These are phyloP conservation scores for Xylaria intraflava DNA, from an alignment of 495 filamentous ascomycete species.

Conservation along the genomic window DNA sequence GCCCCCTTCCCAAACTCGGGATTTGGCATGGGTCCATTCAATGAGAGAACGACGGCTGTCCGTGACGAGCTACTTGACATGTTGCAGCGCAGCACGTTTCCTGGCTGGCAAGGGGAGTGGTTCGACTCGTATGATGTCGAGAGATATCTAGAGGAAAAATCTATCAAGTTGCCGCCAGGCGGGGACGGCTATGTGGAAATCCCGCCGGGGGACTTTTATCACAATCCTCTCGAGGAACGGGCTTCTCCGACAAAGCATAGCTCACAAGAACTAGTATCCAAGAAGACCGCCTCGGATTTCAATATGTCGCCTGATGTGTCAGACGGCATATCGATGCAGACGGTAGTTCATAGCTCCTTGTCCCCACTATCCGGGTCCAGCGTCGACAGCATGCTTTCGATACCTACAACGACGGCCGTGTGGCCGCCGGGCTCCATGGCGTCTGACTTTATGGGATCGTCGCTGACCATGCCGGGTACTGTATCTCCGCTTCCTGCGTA, in stretches of 20 bases:
- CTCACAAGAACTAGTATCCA: slow-evolving; percentile 1
- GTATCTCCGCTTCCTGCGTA: slow-evolving; percentile 17
- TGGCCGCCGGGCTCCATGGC: slow-evolving; percentile 13
- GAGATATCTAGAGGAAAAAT: slow-evolving; percentile 55
- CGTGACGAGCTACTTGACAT: slow-evolving; percentile 26
- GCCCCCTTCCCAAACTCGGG: slow-evolving; percentile 33
- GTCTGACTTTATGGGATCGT: slow-evolving; percentile 2
- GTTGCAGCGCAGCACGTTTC: slow-evolving; percentile 36
- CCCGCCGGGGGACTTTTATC: slow-evolving; percentile 29
- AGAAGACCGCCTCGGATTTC: not conserved
- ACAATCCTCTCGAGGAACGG: slow-evolving; percentile 8
- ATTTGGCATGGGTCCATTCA: slow-evolving; percentile 39
- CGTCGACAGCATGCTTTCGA: slow-evolving; percentile 1
- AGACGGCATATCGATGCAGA: not conserved
- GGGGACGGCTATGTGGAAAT: slow-evolving; percentile 45
- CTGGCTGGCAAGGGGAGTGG: slow-evolving; percentile 61
- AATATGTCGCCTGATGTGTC: not conserved
- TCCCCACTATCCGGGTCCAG: slow-evolving; percentile 1
- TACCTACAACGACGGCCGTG: slow-evolving; percentile 1
- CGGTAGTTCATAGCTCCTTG: not conserved
- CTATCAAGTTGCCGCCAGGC: slow-evolving; percentile 47
- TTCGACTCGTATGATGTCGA: slow-evolving; percentile 69
- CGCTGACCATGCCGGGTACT: not conserved
- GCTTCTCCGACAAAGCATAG: slow-evolving; percentile 4
- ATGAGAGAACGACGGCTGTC: slow-evolving; percentile 22